Base-by-base conservation (phyloP, 2,329 filamentous ascomycete species). In the Epichloe gansuensis region DNA sequence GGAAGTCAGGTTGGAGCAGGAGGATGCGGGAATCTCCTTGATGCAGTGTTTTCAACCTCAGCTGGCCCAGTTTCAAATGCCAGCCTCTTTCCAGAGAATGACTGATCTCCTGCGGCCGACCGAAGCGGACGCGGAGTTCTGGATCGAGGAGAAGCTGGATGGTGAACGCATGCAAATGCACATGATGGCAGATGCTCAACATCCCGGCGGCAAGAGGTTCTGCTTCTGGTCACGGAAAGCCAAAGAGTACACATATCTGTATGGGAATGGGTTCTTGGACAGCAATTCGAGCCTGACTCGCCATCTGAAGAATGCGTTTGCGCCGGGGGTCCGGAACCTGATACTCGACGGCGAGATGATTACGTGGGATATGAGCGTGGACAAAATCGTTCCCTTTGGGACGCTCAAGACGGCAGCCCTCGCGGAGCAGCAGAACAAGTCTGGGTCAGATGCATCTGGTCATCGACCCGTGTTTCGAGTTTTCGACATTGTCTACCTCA, bases 271-370 rank as follows among this genome's bases (percentile, higher is more conserved):
- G 0, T 77, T 94, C 15, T 70, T 83, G 46, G 88, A 95, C 58
- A 78, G 85, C 5, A 82, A 83, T 42, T 85, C 86, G 7, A 83
- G 90, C 6, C 67, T 97, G 50, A 95, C 91, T 0, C 78, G 88
- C 37, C 85, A 95, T 64, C 73, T 97, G 21, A 81, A 81, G 50
- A 75, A 81, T 42, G 89, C 88, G 0, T 97, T 98, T 65, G 75
- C 82, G 2, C 72, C 81, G 1, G 83, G 84, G 2, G 89, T 97
- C 0, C 77, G 84, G 15, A 96, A 88, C 63, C 77, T 95, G 58
- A 95, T 98, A 48, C 75, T 98, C 0, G 93, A 98, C 61, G 93
- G 93, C 9, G 93, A 98, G 66, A 98, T 98, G 93, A 90, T 98
- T 54, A 95, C 91, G 0, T 98, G 93, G 93, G 89, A 97, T 63